Evolutionary conservation across 2,329 filamentous ascomycete genomes (phyloP), one percentile per base, ranked within the genome.

Genomic region (Dactylellina haptotyla): DNA sequence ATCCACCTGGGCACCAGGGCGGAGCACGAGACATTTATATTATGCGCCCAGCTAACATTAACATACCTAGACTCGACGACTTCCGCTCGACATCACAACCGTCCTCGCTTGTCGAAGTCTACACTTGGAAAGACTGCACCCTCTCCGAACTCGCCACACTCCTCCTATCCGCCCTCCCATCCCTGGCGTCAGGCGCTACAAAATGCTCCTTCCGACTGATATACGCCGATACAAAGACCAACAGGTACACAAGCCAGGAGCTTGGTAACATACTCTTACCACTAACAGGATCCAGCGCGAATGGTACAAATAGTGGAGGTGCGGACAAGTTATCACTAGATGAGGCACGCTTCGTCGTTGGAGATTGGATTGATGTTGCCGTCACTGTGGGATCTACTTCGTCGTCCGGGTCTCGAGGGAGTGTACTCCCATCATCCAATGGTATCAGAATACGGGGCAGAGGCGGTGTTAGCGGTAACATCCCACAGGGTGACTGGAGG

Each of bases 181-280:
- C 84, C 1, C 82, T 92, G 18, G 85, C 97, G 1, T 92, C 93
- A 0, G 83, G 85, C 37, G 91, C 94, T 73, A 94, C 93, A 6
- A 88, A 94, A 61, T 85, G 97, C n/a, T 88, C 88, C 73, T 98
- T 95, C 82, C 90, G 93, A 51, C 86, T 97, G 16, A 87, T 97
- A 61, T 97, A 90, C 80, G 90, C 91, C 1, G 92, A 97, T 80
- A 87, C 90, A 23, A 82, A 84, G 57, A 78, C 82, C 62, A 76
- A 80, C 9, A 86, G 89, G 30, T 97, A 90, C 82, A 84, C 90
- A 14, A 88, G 88, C 20, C 93, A 92, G 78, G 92, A 96, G 71
- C 84, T 98, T 0, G 94, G 94, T 0, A 93, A 88, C 77, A 86
- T 97, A 1, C 30, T 45, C n/a, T 39, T 72, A 23, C 67, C 67